Percentiles rank a stretch among this genome's conserved stretches.
phyloP scores from a whole-genome alignment of 176 grass and related monocot species.

The Otatea glauca region DNA sequence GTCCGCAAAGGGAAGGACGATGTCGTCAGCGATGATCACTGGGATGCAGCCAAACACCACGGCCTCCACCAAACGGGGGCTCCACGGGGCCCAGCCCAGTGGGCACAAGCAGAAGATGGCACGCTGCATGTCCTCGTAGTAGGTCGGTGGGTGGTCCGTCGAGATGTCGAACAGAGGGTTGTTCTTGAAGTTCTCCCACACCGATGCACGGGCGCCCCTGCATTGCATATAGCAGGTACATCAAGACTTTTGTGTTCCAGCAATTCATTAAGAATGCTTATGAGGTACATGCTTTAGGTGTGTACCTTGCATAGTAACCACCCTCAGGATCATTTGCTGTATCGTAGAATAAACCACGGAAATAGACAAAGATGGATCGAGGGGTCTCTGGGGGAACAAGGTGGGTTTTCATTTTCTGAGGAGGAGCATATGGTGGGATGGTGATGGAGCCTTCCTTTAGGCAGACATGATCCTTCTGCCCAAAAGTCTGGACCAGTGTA shows the following conservation, averaged over 20 bases:
- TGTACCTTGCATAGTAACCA: slow-evolving; percentile 71
- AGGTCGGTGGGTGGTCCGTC: slow-evolving; percentile 64
- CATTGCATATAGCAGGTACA: slow-evolving; percentile 22
- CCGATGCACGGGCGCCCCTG: slow-evolving; percentile 67
- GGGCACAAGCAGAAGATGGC: slow-evolving; percentile 79
- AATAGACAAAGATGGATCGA: slow-evolving; percentile 72
- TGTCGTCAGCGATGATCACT: slow-evolving; percentile 75
- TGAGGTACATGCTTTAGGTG: background rate
- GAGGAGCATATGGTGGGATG: slow-evolving; percentile 76
- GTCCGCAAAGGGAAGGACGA: slow-evolving; percentile 65
- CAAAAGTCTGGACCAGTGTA: slow-evolving; percentile 67
- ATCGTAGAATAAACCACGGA: slow-evolving; percentile 68
- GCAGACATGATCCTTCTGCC: slow-evolving; percentile 77
- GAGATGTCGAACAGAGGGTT: slow-evolving; percentile 80
- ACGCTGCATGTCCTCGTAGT: slow-evolving; percentile 83
- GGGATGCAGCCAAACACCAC: slow-evolving; percentile 80
- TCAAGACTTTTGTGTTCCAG: slow-evolving; percentile 13
- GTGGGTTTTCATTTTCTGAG: slow-evolving; percentile 72
- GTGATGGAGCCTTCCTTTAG: slow-evolving; percentile 70
- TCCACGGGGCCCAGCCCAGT: slow-evolving; percentile 79
- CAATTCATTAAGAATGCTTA: slow-evolving; percentile 20
- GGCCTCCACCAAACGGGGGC: slow-evolving; percentile 67
- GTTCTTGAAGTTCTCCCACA: slow-evolving; percentile 82
- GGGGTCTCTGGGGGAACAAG: slow-evolving; percentile 62
- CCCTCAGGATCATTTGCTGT: slow-evolving; percentile 68